These are phyloP conservation scores for Fonsecaea nubica DNA, from an alignment of 2,329 filamentous ascomycete species.

Conservation along the genomic window DNA sequence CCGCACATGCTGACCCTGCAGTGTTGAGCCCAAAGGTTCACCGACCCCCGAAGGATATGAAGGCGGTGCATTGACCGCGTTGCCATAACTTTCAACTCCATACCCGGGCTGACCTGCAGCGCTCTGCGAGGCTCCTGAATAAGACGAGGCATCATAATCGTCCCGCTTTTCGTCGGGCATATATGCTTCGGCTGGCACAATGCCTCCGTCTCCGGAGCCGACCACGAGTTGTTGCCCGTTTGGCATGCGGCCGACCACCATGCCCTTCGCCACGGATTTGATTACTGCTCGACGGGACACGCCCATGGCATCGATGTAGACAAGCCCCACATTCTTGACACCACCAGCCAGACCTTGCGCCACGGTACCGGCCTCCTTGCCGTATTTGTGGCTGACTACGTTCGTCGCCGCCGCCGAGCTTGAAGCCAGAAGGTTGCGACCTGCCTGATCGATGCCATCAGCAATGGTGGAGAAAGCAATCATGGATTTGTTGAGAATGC, in stretches of 20 bases:
- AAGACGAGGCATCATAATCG: conserved; percentile 26
- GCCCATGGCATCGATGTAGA: conserved; percentile 95
- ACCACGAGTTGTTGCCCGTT: conserved; percentile 58
- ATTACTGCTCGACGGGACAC: conserved; percentile 88
- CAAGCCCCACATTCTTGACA: conserved; percentile 93
- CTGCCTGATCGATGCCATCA: conserved; percentile 89
- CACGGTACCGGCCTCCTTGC: conserved; percentile 80
- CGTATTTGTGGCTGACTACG: conserved; percentile 89
- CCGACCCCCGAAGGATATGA: conserved; percentile 40
- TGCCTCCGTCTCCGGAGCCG: conserved; percentile 54
- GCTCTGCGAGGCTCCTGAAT: conserved; percentile 27
- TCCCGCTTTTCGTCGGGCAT: conserved; percentile 30
- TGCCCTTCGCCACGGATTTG: conserved; percentile 94
- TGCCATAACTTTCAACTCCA: conserved; percentile 37
- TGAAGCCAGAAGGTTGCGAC: conserved; percentile 75
- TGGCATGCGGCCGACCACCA: conserved; percentile 65
- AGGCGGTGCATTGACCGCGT: conserved; percentile 35
- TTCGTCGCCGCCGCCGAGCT: conserved; percentile 80
- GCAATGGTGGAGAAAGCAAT: conserved; percentile 96
- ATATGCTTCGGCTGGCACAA: conserved; percentile 41
- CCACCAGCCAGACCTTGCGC: conserved; percentile 79
- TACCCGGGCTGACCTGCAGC: conserved; percentile 31
- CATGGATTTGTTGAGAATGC: conserved; percentile 90
- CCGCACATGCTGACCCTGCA: conserved; percentile 38
- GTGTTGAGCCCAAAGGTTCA: conserved; percentile 40